These are phyloP conservation scores for Enterospora canceri DNA, from an alignment of 371 early-diverging fungal genomes.

Conservation along the genomic window DNA sequence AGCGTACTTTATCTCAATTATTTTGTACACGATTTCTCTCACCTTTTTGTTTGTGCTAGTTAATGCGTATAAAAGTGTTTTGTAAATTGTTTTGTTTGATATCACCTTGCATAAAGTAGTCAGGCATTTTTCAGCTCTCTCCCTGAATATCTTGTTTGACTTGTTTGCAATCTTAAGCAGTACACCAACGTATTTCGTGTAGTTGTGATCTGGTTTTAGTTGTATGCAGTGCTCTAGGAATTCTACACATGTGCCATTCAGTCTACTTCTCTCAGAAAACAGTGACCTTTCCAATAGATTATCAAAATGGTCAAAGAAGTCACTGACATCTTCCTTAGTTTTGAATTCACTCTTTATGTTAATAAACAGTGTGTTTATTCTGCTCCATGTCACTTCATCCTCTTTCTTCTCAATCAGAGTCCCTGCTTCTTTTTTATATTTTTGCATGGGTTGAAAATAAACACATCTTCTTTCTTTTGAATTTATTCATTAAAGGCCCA, in stretches of 20 bases:
- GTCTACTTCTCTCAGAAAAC: slow-evolving; percentile 33
- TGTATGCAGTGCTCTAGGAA: slow-evolving; percentile 20
- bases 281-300: slow-evolving; percentile 32
- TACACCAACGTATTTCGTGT: slow-evolving; percentile 6
- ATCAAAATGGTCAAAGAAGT: neutral
- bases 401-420: slow-evolving; percentile 27
- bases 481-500: neutral
- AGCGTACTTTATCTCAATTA: neutral
- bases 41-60: slow-evolving; percentile 36
- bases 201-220: neutral
- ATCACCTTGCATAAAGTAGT: slow-evolving; percentile 9
- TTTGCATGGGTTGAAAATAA: slow-evolving; percentile 1
- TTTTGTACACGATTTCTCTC: slow-evolving; percentile 18
- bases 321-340: neutral
- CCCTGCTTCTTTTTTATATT: slow-evolving; percentile 7
- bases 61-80: slow-evolving; percentile 11
- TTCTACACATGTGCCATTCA: slow-evolving; percentile 32
- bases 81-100: slow-evolving; percentile 1
- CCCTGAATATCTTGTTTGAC: slow-evolving; percentile 30
- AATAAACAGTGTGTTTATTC: slow-evolving; percentile 18
- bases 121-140: slow-evolving; percentile 19
- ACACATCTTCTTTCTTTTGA: neutral
- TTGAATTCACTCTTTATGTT: slow-evolving; percentile 2
- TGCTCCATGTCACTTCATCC: slow-evolving; percentile 42
- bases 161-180: slow-evolving; percentile 30